Evolutionary conservation across 176 grass and related monocot genomes (phyloP), one percentile per base, ranked within the genome.

Genomic region (Coix lacrymajobi): DNA sequence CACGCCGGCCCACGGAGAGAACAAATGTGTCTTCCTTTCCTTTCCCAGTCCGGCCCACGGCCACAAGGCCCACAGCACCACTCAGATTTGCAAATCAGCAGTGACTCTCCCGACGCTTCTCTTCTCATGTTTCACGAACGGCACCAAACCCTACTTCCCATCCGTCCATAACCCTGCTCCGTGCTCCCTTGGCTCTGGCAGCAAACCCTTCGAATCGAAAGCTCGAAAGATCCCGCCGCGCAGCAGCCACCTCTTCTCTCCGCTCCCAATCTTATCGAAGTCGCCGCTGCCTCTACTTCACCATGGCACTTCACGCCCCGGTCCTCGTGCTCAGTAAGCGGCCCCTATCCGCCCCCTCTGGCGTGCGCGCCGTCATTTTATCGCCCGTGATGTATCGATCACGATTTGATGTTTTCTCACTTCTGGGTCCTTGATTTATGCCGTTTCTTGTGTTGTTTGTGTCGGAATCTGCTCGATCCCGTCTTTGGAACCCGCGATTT

Each of bases 291-390:
- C 68, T 58, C 3, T 4, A 22, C 17, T 29, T 37, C 64, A 76
- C 69, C 72, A 92, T 92, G 89, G 87, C 92, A 41, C 83, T 98
- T 80, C 75, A 90, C 85, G 75, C 96, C 62, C 93, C 96, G 8
- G 91, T 99, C 61, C 92, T 96, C 73, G 96, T 99, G 24, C 74
- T 99, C 56, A 99, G 96, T 99, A 94, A 94, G 91, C 32, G 3
- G 32, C 67, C 51, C 49, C 48, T 29, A 4, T 46, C 46, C 31
- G 1, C 11, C 6, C 33, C 5, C 66, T 30, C 22, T 51, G 66
- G 74, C 77, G 64, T 1, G 32, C 26, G 52, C 15, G 24, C 38
- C 71, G 37, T 71, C 71, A 49, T 11, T n/a, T 44, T 43, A 13
- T 0, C 7, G 32, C 11, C 56, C 2, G 19, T 7, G 10, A 61